phyloP scores from a whole-genome alignment of 2,329 filamentous ascomycete species.

The Fusarium albidum region DNA sequence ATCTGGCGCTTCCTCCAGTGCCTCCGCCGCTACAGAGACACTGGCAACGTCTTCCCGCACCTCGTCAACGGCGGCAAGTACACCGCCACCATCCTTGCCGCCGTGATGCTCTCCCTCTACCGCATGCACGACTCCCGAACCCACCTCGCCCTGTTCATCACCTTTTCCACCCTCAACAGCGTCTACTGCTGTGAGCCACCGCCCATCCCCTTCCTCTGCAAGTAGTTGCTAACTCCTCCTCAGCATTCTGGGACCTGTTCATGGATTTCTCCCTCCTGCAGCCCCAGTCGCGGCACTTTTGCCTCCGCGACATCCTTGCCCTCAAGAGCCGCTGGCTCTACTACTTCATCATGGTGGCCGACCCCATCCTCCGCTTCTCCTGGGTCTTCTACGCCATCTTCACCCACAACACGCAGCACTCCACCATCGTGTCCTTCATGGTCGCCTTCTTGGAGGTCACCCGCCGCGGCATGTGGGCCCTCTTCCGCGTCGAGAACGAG shows the following conservation, averaged over 20 bases:
- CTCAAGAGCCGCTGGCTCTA: constrained; percentile 85
- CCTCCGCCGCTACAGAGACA: constrained; percentile 87
- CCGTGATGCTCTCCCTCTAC: constrained; percentile 82
- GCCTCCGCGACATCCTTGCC: constrained; percentile 80
- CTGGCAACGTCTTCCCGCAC: constrained; percentile 87
- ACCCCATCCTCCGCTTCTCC: constrained; percentile 87
- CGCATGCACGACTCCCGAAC: constrained; percentile 70
- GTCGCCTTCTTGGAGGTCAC: constrained; percentile 81
- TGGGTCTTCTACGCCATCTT: constrained; percentile 96
- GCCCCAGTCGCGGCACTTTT: constrained; percentile 69
- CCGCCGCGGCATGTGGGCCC: constrained; percentile 88
- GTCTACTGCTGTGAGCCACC: constrained; percentile 77
- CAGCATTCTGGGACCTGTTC: constrained; percentile 88
- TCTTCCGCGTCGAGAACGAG: constrained; percentile 97
- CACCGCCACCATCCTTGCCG: constrained; percentile 80
- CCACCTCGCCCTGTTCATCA: constrained; percentile 77
- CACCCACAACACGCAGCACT: constrained; percentile 81
- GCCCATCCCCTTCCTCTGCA: neutral
- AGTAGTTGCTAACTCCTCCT: neutral
- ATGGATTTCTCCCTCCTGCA: constrained; percentile 98
- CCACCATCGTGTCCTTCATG: constrained; percentile 80
- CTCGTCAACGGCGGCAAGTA: constrained; percentile 95
- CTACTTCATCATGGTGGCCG: constrained; percentile 82
- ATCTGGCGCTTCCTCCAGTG: constrained; percentile 94
- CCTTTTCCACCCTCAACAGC: constrained; percentile 81